Percentiles rank a stretch among this genome's conserved stretches.
Conservation (phyloP, 2,329 filamentous ascomycete genomes). For the Calycina herbarum region DNA sequence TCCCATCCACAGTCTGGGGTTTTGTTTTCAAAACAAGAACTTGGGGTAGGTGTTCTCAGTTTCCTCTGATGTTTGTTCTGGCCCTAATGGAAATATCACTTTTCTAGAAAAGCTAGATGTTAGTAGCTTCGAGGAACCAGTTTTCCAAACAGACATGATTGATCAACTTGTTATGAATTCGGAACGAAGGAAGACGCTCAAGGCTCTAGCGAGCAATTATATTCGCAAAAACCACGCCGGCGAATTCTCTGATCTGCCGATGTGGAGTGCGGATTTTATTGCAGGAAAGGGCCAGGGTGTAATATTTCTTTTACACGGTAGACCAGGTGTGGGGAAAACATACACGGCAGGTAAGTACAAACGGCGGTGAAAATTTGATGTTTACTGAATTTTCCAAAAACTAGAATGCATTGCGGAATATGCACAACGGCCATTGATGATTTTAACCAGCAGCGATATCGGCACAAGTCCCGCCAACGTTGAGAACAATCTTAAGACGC, state of each 20-base stretch:
- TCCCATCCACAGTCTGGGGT: slow-evolving; percentile 8
- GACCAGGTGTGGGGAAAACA: slow-evolving; percentile 21
- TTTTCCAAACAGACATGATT: slow-evolving; percentile 18
- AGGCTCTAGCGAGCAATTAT: slow-evolving; percentile 23
- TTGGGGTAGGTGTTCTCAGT: slow-evolving; percentile 10
- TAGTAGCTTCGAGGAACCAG: slow-evolving; percentile 17
- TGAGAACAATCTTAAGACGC: slow-evolving; percentile 45
- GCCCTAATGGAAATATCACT: background rate
- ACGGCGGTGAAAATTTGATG: background rate
- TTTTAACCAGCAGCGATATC: slow-evolving; percentile 47
- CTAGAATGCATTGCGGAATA: slow-evolving; percentile 35
- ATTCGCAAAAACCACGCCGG: slow-evolving; percentile 10
- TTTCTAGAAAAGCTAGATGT: background rate
- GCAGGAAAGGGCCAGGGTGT: slow-evolving; percentile 28
- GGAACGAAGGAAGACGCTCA: slow-evolving; percentile 30
- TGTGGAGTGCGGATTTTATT: slow-evolving; percentile 14
- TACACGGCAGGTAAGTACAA: slow-evolving; percentile 22
- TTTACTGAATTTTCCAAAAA: slow-evolving; percentile 31
- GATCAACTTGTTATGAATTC: slow-evolving; percentile 32
- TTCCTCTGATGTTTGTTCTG: background rate
- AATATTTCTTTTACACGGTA: slow-evolving; percentile 19
- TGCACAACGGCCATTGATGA: slow-evolving; percentile 20
- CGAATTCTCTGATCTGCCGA: background rate
- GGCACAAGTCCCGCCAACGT: slow-evolving; percentile 45
- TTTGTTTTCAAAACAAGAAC: slow-evolving; percentile 19